Evolutionary conservation across 1,284 basidiomycete species (phyloP).

Genomic region (Ceratobasidium sp.): DNA sequence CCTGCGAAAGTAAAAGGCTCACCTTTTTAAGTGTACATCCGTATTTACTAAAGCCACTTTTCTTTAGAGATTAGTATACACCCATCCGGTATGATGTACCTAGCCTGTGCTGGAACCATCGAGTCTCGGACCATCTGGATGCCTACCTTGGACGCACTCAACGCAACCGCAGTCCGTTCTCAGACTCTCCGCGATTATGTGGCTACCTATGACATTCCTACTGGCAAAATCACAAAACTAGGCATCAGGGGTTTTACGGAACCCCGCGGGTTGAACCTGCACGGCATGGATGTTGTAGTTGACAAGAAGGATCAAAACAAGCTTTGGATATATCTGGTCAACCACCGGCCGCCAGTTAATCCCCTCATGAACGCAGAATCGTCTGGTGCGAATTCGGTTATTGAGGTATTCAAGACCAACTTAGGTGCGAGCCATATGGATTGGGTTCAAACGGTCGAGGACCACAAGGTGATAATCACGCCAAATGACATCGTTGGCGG

Average conservation of each 20-base stretch:
- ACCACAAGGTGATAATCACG: conserved; percentile 64
- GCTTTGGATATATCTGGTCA: conserved; percentile 73
- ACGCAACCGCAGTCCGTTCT: conserved; percentile 13
- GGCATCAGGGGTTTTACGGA: conserved; percentile 57
- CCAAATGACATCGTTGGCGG: conserved; percentile 77
- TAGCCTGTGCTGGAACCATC: conserved; percentile 28
- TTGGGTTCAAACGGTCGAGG: conserved; percentile 68
- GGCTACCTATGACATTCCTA: conserved; percentile 23
- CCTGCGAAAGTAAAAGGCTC: conserved; percentile 24
- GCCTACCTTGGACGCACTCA: conserved; percentile 28
- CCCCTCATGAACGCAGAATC: conserved; percentile 56
- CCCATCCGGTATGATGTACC: conserved; percentile 29
- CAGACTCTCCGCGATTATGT: conserved; percentile 8
- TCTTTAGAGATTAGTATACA: conserved; percentile 21
- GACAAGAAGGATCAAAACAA: conserved; percentile 61
- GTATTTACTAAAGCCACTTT: not conserved
- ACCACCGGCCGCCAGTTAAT: conserved; percentile 65
- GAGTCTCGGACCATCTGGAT: conserved; percentile 32
- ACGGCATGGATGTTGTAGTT: conserved; percentile 77
- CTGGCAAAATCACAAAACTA: conserved; percentile 57
- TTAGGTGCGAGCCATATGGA: conserved; percentile 60
- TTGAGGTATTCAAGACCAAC: conserved; percentile 74
- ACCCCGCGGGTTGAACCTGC: conserved; percentile 65
- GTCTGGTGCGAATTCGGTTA: conserved; percentile 72
- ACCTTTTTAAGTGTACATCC: not conserved